Base-by-base conservation (phyloP, 148 eudicot genomes). In the Persicaria tinctoria region DNA sequence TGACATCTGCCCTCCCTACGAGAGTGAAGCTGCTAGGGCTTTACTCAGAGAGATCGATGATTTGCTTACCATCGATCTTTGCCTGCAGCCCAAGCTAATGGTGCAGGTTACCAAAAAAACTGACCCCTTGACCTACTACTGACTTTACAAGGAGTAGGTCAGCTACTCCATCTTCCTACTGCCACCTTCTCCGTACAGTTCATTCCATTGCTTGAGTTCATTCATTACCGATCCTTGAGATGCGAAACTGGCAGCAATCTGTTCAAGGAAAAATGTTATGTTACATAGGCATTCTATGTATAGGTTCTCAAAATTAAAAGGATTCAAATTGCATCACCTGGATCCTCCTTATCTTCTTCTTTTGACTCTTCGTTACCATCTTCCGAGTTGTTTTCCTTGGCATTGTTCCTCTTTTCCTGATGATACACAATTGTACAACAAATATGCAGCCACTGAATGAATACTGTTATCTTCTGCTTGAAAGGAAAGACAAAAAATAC, bases 181-280 rank as follows among this genome's bases (percentile, higher is more conserved):
- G 9, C 98, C 98, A 16, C 98, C 98, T 89, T 90, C 98, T 75
- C 98, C 98, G 62, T 93, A 93, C 54, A 91, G 84, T 38, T 87
- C 96, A 60, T 93, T 93, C 98, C 98, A 93, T 76, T 93, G 98
- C 81, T 89, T 85, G 79, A 93, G 86, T 72, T 93, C 98, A 20
- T 81, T 76, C 98, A 93, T 93, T 64, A 89, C 80, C 32, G 89
- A 74, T 73, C 98, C 98, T 57, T 89, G 96, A 0, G 93, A 80
- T n/a, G 98, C 92, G 70, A 88, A 91, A 84, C 98, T 93, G 12
- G 98, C 86, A 74, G 98, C 92, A 74, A 93, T 93, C 96, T 92
- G 83, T 68, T 68, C 17, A 68, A 68, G 16, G n/a, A 68, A 68
- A 68, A 32, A 32, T 32, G 41, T 32, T 32, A 32, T 32, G 41